A percentile compares a stretch with the other conserved stretches of the same genome.
Conservation (phyloP, 108 stramenopile genomes). For the Cyclotella choctawhatcheeana region DNA sequence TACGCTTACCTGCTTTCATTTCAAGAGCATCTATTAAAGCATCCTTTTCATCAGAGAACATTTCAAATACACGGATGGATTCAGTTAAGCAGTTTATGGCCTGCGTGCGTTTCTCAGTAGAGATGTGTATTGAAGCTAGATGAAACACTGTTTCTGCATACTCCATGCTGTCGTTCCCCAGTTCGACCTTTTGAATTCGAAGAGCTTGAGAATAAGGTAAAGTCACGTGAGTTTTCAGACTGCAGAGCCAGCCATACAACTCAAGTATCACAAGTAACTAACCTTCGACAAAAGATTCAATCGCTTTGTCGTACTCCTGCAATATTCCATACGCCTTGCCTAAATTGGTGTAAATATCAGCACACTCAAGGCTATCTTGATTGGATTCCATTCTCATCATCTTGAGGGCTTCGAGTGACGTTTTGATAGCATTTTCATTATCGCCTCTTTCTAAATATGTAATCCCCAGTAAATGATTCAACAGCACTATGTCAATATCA, state of each 20-base stretch:
- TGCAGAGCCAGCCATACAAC: too few relatives aligned
- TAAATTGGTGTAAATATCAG: conserved; percentile 39
- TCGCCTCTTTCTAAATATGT: conserved; percentile 43
- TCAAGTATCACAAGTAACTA: too few relatives aligned
- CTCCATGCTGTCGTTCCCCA: conserved; percentile 55
- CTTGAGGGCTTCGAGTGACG: conserved; percentile 17
- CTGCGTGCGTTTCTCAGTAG: conserved; percentile 36
- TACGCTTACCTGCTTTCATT: conserved; percentile 32
- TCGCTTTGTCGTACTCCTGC: conserved; percentile 46
- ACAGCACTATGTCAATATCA: conserved; percentile 35
- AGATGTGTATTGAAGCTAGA: conserved; percentile 41
- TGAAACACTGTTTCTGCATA: conserved; percentile 44
- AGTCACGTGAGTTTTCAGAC: too few relatives aligned
- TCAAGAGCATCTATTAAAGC: conserved; percentile 25
- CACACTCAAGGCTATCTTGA: conserved; percentile 45
- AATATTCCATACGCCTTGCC: conserved; percentile 47
- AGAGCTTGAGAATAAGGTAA: too few relatives aligned
- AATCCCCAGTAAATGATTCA: conserved; percentile 40
- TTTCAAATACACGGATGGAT: conserved; percentile 28
- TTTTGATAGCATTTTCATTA: conserved; percentile 33
- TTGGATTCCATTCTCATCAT: conserved; percentile 36
- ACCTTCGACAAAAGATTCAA: conserved; percentile 54
- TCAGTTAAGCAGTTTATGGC: conserved; percentile 44
- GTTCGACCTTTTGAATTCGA: conserved; percentile 50
- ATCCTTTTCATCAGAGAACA: conserved; percentile 2